Percentiles rank a stretch among this genome's conserved stretches.
These are phyloP conservation scores for Aspergillus japonicus DNA, from an alignment of 2,329 filamentous ascomycete species.

Conservation along the genomic window DNA sequence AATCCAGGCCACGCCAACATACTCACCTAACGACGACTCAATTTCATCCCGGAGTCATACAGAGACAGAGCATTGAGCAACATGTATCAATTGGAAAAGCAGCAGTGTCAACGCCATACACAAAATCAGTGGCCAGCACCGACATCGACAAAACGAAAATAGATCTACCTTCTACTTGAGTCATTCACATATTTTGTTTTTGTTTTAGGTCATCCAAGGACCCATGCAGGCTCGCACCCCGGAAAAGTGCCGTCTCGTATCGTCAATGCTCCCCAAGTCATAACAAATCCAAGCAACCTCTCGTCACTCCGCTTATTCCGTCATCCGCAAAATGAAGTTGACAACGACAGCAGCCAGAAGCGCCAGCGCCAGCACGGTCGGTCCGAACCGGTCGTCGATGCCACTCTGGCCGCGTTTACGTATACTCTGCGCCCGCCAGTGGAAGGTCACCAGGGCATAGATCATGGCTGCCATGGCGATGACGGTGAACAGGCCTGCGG, in stretches of 20 bases:
- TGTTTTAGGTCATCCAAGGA: neutral
- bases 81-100: neutral
- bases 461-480: conserved; percentile 95
- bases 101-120: neutral
- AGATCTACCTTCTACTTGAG: neutral
- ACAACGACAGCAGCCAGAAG: conserved; percentile 86
- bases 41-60: neutral
- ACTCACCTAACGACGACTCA: neutral
- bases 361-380: conserved; percentile 83
- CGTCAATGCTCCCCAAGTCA: neutral
- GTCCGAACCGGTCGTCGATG: conserved; percentile 94
- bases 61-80: neutral
- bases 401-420: conserved; percentile 86
- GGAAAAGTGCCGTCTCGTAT: neutral
- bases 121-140: conserved; percentile 5
- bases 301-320: conserved; percentile 17
- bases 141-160: neutral
- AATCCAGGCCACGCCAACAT: neutral
- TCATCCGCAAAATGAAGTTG: conserved; percentile 79
- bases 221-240: neutral
- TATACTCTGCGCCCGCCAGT: conserved; percentile 95
- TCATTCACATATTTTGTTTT: neutral
- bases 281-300: too few relatives aligned
- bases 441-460: conserved; percentile 91
- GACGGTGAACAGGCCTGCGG: conserved; percentile 86